Conservation (phyloP, 306 rosid species). For the Senna siamea region DNA sequence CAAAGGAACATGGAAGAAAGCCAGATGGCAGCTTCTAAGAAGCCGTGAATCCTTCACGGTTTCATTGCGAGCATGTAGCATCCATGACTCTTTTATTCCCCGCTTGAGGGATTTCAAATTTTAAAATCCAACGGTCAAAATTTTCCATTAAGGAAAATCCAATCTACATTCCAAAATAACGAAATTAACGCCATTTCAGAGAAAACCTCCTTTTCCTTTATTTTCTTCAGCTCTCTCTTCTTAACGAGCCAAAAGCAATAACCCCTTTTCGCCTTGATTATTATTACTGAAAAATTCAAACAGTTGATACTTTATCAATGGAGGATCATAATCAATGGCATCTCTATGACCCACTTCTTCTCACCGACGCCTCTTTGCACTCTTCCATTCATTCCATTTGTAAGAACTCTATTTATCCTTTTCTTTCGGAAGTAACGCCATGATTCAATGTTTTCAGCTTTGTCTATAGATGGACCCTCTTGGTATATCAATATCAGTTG, state of each 20-base stretch:
- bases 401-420: slow-evolving; percentile 37
- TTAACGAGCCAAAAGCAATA: slow-evolving; percentile 20
- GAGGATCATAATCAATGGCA: slow-evolving; percentile 50
- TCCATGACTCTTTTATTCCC: slow-evolving; percentile 30
- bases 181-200: slow-evolving; percentile 43
- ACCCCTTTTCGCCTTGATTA: slow-evolving; percentile 36
- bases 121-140: slow-evolving; percentile 64
- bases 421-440: not conserved
- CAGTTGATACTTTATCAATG: slow-evolving; percentile 46
- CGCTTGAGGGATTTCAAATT: slow-evolving; percentile 63
- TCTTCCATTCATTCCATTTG: slow-evolving; percentile 40
- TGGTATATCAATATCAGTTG: slow-evolving; percentile 15
- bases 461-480: slow-evolving; percentile 28
- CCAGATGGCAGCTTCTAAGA: not conserved
- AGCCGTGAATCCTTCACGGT: not conserved
- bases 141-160: slow-evolving; percentile 39
- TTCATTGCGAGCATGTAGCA: not conserved
- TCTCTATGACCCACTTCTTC: slow-evolving; percentile 67
- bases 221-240: not conserved
- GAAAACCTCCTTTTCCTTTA: not conserved
- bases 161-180: slow-evolving; percentile 14
- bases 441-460: slow-evolving; percentile 8
- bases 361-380: slow-evolving; percentile 56
- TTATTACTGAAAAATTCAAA: slow-evolving; percentile 39
- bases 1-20: not conserved